These are phyloP conservation scores for Helichrysum umbraculigerum DNA, from an alignment of 129 eudicot genomes.

Conservation along the genomic window DNA sequence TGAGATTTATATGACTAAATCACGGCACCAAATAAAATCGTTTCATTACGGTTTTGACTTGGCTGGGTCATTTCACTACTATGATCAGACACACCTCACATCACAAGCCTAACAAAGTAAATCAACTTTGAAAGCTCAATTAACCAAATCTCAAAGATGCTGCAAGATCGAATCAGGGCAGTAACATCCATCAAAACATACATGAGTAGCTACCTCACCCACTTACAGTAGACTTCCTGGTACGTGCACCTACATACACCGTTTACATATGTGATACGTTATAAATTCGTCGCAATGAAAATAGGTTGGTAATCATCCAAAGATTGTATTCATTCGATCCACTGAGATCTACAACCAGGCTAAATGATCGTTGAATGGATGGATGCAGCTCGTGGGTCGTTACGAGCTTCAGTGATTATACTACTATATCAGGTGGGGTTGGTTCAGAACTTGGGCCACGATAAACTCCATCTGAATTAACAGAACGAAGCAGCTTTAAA, in stretches of 20 bases:
- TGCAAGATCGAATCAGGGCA: neutral
- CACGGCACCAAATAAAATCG: neutral
- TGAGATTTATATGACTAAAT: neutral
- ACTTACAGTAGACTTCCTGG: constrained; percentile 1
- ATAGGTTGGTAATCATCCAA: constrained; percentile 1
- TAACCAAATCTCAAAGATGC: neutral
- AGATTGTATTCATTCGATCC: constrained; percentile 6
- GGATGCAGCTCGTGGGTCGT: constrained; percentile 17
- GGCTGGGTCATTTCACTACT: neutral
- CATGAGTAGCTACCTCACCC: neutral
- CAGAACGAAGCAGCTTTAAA: neutral
- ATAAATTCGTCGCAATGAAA: neutral
- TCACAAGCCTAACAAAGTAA: neutral
- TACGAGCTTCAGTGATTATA: constrained; percentile 10
- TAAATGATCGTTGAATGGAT: constrained; percentile 13
- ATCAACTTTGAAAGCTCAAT: neutral
- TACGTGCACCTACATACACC: neutral
- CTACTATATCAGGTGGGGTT: neutral
- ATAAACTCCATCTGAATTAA: constrained; percentile 7
- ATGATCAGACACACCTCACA: neutral
- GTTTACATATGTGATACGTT: neutral
- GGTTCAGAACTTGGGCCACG: neutral
- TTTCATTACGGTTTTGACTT: neutral
- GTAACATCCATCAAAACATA: neutral
- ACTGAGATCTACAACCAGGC: neutral